Evolutionary conservation across 2,329 filamentous ascomycete species (phyloP).

Genomic region (Blastomyces emzantsi): DNA sequence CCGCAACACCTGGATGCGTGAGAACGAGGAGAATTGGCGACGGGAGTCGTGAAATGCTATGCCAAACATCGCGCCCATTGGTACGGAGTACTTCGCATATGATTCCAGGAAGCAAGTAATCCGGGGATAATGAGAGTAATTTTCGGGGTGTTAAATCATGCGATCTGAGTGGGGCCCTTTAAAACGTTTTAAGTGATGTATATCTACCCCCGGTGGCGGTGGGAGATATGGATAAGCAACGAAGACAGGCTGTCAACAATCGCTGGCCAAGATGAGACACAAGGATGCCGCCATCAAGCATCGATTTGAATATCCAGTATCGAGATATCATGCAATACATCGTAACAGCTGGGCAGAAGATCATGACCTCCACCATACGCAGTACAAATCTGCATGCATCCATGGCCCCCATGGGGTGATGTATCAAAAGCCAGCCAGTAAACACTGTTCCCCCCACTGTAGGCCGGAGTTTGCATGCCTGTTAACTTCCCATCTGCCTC

Average conservation of each 20-base stretch:
- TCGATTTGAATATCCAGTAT: not conserved
- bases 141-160: not conserved
- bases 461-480: not conserved
- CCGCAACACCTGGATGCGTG: not conserved
- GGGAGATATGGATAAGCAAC: not conserved
- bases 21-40: no score
- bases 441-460: not conserved
- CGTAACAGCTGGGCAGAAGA: not conserved
- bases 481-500: not conserved
- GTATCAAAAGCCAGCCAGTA: not conserved
- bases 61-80: not conserved
- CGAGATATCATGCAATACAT: not conserved
- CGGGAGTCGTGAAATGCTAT: not conserved
- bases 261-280: not conserved
- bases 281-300: not conserved
- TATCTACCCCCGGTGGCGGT: no score
- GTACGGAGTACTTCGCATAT: not conserved
- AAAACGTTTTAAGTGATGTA: not conserved
- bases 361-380: not conserved
- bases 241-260: not conserved
- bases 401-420: not conserved
- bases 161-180: not conserved
- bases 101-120: not conserved
- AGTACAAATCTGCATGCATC: not conserved
- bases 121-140: not conserved